Percentiles rank a stretch among this genome's conserved stretches.
Conservation (phyloP, 2,329 filamentous ascomycete species). For the Aspergillus clavatus region DNA sequence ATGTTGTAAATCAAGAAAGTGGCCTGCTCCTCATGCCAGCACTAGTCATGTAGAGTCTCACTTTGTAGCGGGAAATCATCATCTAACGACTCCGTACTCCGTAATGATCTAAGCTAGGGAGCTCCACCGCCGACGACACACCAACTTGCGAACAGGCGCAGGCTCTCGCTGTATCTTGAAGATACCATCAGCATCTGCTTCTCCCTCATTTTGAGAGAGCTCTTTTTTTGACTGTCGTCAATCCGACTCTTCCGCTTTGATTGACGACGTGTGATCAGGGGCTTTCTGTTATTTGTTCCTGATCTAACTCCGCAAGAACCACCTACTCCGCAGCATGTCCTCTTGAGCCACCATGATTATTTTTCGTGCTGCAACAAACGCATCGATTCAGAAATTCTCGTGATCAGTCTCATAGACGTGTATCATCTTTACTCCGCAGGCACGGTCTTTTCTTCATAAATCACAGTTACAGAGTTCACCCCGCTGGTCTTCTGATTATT, state of each 20-base stretch:
- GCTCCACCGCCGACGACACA: not conserved
- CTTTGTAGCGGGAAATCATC: not conserved
- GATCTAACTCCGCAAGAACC: conserved; percentile 10
- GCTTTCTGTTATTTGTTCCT: conserved; percentile 2
- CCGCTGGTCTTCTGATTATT: conserved; percentile 9
- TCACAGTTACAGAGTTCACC: conserved; percentile 1
- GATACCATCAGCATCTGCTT: not conserved
- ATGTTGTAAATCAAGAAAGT: not conserved
- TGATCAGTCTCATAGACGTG: conserved; percentile 4
- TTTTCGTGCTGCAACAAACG: conserved; percentile 21
- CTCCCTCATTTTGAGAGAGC: not conserved
- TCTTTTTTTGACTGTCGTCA: not conserved
- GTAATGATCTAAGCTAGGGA: not conserved
- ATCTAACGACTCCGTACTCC: too few species aligned
- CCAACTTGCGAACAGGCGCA: not conserved
- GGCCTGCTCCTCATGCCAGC: not conserved
- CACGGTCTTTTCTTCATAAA: not conserved
- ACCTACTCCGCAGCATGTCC: conserved; percentile 24
- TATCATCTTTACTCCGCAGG: not conserved
- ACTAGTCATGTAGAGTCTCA: not conserved
- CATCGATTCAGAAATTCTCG: conserved; percentile 16
- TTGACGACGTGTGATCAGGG: not conserved
- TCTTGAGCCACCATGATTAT: conserved; percentile 27
- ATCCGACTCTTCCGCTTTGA: not conserved
- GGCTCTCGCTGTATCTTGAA: not conserved